Percentiles rank a stretch among this genome's conserved stretches.
These are phyloP conservation scores for Coniochaeta sp. DNA, from an alignment of 2,329 filamentous ascomycete species.

Conservation along the genomic window DNA sequence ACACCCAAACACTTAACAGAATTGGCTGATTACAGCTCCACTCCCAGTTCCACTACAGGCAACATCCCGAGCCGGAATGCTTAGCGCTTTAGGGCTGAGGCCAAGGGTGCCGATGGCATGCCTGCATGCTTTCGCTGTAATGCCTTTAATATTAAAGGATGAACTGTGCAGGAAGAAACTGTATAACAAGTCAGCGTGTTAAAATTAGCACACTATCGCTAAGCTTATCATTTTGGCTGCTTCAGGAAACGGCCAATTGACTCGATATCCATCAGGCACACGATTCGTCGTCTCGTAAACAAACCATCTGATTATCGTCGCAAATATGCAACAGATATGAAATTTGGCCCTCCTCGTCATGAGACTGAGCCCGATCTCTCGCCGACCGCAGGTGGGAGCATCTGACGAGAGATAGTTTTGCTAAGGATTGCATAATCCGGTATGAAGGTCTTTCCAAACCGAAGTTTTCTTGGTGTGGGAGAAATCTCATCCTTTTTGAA, in stretches of 20 bases:
- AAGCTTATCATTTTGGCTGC: background rate
- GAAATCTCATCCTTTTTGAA: constrained; percentile 49
- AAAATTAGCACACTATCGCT: background rate
- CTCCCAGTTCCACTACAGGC: background rate
- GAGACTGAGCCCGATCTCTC: background rate
- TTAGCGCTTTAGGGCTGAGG: background rate
- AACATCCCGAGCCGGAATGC: background rate
- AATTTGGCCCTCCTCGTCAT: background rate
- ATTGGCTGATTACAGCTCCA: too few species aligned
- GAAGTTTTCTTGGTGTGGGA: constrained; percentile 43
- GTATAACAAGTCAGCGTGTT: background rate
- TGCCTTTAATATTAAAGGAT: too few species aligned
- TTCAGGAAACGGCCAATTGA: background rate
- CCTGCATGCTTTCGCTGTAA: background rate
- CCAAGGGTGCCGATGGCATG: background rate
- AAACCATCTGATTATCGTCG: background rate
- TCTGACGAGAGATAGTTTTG: constrained; percentile 22
- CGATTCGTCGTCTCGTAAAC: background rate
- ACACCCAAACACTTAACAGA: background rate
- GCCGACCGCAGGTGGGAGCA: background rate
- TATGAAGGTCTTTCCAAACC: constrained; percentile 43
- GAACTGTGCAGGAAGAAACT: too few species aligned
- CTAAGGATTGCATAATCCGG: constrained; percentile 57
- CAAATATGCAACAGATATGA: background rate
- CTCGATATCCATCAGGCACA: background rate